A percentile compares a stretch with the other conserved stretches of the same genome.
Evolutionary conservation across 768 basidiomycete species (phyloP).

Genomic region (Hericium coralloides): DNA sequence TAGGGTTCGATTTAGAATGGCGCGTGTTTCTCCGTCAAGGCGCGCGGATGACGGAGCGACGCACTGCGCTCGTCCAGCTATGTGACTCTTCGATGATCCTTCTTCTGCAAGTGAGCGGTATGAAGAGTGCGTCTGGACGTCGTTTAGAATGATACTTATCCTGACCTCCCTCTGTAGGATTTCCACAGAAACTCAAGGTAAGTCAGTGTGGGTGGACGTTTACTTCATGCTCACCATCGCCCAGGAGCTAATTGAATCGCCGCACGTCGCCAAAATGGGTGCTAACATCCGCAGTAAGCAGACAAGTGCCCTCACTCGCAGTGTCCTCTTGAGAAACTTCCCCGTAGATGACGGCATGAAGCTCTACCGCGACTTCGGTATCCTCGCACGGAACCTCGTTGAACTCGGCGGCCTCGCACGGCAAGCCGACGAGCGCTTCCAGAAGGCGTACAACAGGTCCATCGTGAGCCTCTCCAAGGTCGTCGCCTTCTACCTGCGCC

Average conservation of each 20-base stretch:
- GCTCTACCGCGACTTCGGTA: conserved; percentile 37
- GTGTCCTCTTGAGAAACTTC: not conserved
- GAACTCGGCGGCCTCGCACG: conserved; percentile 37
- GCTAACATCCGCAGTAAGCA: conserved; percentile 39
- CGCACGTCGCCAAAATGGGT: conserved; percentile 33
- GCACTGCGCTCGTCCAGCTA: conserved; percentile 38
- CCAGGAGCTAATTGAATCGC: conserved; percentile 38
- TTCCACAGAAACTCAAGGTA: conserved; percentile 35
- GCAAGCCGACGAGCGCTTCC: conserved; percentile 29
- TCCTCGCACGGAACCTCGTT: conserved; percentile 32
- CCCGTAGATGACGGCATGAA: conserved; percentile 38
- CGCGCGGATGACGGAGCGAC: conserved; percentile 18
- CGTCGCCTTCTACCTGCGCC: conserved; percentile 32
- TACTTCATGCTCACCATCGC: not conserved
- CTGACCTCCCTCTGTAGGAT: conserved; percentile 21
- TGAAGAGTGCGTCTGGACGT: conserved; percentile 29
- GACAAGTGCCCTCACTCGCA: not conserved
- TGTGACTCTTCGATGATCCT: conserved; percentile 34
- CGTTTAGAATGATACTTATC: not conserved
- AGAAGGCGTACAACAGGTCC: conserved; percentile 23
- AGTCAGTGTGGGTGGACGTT: not conserved
- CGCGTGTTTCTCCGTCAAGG: conserved; percentile 25
- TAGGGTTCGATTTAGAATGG: conserved; percentile 50
- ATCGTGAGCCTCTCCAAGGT: conserved; percentile 36
- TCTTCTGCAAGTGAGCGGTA: conserved; percentile 38